These are phyloP conservation scores for Pseudonectria buxi DNA, from an alignment of 2,329 filamentous ascomycete species.

Conservation along the genomic window DNA sequence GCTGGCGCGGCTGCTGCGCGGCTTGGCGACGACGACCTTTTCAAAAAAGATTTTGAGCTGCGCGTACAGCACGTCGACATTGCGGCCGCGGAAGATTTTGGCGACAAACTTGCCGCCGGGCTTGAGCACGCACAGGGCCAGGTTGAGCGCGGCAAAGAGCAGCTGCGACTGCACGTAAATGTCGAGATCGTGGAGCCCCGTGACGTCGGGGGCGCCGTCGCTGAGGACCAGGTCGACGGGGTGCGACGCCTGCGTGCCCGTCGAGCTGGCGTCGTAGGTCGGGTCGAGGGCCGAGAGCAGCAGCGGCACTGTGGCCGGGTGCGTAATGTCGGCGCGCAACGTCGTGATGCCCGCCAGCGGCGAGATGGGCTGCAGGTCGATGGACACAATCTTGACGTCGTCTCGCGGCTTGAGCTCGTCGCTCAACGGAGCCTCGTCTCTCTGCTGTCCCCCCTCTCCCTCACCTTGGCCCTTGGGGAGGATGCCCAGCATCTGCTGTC, in stretches of 20 bases:
- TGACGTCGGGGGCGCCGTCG: constrained; percentile 94
- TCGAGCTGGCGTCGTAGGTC: constrained; percentile 43
- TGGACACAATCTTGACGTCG: constrained; percentile 88
- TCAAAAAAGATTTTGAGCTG: constrained; percentile 88
- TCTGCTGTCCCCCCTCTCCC: too few relatives aligned
- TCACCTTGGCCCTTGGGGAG: constrained; percentile 28
- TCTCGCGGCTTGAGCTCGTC: constrained; percentile 41
- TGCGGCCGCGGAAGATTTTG: constrained; percentile 92
- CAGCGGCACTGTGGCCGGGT: constrained; percentile 88
- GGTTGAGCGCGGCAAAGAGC: constrained; percentile 86
- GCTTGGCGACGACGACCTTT: constrained; percentile 84
- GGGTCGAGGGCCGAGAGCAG: constrained; percentile 80
- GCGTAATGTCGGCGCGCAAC: constrained; percentile 91
- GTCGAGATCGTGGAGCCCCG: constrained; percentile 91
- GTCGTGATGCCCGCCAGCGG: constrained; percentile 88
- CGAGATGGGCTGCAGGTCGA: constrained; percentile 93
- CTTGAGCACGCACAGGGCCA: constrained; percentile 85
- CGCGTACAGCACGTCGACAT: constrained; percentile 92
- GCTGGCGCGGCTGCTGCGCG: constrained; percentile 87
- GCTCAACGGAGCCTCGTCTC: constrained; percentile 18
- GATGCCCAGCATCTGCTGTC: constrained; percentile 52
- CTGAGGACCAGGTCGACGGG: constrained; percentile 91
- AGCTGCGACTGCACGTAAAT: constrained; percentile 97
- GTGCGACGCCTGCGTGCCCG: constrained; percentile 53
- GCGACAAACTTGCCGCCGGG: constrained; percentile 95